These are phyloP conservation scores for Tricholoma bakamatsutake DNA, from an alignment of 768 basidiomycete genomes.

Conservation along the genomic window DNA sequence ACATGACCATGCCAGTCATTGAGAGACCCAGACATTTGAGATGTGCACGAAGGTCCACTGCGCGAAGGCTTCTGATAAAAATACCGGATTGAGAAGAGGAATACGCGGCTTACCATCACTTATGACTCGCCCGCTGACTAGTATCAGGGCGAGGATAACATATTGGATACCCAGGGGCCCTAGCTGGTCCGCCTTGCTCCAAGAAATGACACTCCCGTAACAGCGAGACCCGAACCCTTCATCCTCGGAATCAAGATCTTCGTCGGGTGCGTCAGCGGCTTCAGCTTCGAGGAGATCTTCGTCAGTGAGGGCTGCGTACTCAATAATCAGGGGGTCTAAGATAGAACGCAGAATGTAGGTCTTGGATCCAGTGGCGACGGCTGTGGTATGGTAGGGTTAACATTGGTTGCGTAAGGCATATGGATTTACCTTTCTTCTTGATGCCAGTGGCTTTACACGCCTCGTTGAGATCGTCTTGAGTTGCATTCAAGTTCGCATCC, in stretches of 20 bases:
- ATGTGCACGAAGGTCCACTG: constrained; percentile 68
- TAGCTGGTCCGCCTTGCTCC: constrained; percentile 64
- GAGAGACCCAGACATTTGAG: constrained; percentile 67
- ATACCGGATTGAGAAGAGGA: constrained; percentile 4
- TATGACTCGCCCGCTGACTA: constrained; percentile 74
- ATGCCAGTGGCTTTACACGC: constrained; percentile 45
- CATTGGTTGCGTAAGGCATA: neutral
- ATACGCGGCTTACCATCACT: constrained; percentile 55
- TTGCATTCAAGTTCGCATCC: constrained; percentile 27
- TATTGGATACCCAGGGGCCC: constrained; percentile 70
- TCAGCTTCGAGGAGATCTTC: constrained; percentile 48
- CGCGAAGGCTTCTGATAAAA: constrained; percentile 1
- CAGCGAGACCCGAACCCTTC: constrained; percentile 31
- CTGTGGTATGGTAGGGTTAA: constrained; percentile 24
- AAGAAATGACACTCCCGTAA: constrained; percentile 69
- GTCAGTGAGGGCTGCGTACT: constrained; percentile 50
- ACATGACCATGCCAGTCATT: constrained; percentile 38
- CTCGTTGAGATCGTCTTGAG: constrained; percentile 41
- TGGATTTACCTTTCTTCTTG: constrained; percentile 58
- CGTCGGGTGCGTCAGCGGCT: constrained; percentile 39
- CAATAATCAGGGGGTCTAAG: constrained; percentile 58
- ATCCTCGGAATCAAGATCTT: constrained; percentile 42
- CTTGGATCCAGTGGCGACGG: constrained; percentile 57
- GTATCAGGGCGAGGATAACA: constrained; percentile 74
- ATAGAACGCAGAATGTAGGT: constrained; percentile 79